These are phyloP conservation scores for Stagonosporopsis tanaceti DNA, from an alignment of 2,329 filamentous ascomycete species.

Conservation along the genomic window DNA sequence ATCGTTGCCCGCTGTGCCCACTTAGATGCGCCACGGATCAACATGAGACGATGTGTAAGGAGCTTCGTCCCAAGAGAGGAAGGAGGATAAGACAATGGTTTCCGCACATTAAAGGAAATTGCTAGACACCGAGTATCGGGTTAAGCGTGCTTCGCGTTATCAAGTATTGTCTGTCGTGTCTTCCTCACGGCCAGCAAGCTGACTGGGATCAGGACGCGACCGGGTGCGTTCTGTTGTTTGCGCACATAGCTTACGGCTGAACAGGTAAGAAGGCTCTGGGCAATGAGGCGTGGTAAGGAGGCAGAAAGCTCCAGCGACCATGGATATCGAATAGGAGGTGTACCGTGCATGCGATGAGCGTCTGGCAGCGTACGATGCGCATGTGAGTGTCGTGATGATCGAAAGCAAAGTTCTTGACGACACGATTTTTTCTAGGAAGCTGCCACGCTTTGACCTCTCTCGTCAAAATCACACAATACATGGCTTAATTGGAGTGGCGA, in stretches of 20 bases:
- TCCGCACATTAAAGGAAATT: conserved; percentile 23
- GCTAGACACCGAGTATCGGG: conserved; percentile 9
- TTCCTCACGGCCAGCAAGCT: background rate
- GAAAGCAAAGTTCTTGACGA: too few relatives aligned
- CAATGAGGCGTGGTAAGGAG: conserved; percentile 10
- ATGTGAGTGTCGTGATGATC: background rate
- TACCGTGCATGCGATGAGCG: background rate
- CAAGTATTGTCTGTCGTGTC: conserved; percentile 4
- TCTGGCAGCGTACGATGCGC: background rate
- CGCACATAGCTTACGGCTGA: conserved; percentile 4
- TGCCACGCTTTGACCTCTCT: background rate
- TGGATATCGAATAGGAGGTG: background rate
- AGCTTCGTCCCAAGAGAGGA: conserved; percentile 17
- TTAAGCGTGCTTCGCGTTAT: conserved; percentile 20
- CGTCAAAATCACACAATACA: background rate
- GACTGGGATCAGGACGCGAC: conserved; percentile 10
- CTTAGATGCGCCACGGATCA: conserved; percentile 18
- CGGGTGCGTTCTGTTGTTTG: conserved; percentile 6
- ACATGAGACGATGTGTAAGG: conserved; percentile 20
- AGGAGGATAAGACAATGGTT: conserved; percentile 16
- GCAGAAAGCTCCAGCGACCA: background rate
- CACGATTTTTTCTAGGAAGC: background rate
- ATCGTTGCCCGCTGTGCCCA: conserved; percentile 11
- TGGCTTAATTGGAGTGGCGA: background rate
- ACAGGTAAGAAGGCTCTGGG: conserved; percentile 5